Conservation (phyloP, 192 early-diverging fungal species). For the Podila horticola region DNA sequence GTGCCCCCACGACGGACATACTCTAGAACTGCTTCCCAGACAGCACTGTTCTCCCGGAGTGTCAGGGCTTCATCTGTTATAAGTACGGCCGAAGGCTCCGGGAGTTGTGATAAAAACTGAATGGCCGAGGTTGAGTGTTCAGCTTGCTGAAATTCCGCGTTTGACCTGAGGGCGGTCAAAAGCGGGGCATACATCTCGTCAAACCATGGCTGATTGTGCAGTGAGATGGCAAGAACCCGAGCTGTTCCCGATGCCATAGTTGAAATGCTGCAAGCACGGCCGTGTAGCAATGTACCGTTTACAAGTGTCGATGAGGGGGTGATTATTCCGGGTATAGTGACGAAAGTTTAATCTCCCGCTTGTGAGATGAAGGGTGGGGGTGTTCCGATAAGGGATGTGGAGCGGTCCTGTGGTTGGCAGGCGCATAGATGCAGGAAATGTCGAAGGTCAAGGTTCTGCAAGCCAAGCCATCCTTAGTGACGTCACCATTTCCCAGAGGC, state of each 20-base stretch:
- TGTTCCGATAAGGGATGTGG: conserved; percentile 13
- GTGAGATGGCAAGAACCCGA: conserved; percentile 38
- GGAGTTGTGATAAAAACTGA: conserved; percentile 31
- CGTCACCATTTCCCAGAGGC: too few species aligned
- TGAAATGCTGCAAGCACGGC: conserved; percentile 23
- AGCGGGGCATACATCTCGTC: conserved; percentile 42
- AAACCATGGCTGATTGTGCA: conserved; percentile 43
- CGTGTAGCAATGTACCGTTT: conserved; percentile 16
- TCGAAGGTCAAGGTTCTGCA: conserved; percentile 1
- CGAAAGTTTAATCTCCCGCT: conserved; percentile 11
- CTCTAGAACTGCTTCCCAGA: conserved; percentile 33
- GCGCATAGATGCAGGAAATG: conserved; percentile 5
- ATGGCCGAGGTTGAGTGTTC: conserved; percentile 25
- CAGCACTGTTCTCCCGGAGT: conserved; percentile 25
- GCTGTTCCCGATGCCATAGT: conserved; percentile 29
- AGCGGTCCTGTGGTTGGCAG: neutral
- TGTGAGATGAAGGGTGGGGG: conserved; percentile 13
- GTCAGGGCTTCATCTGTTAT: conserved; percentile 43
- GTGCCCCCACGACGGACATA: conserved; percentile 38
- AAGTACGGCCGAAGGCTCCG: conserved; percentile 38
- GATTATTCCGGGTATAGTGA: conserved; percentile 26
- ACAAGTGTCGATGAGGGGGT: conserved; percentile 29
- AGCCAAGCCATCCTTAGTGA: conserved; percentile 4
- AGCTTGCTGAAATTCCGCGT: conserved; percentile 39
- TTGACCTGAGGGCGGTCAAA: conserved; percentile 41